Evolutionary conservation across 257 asterid species (phyloP).

Genomic region (Solanum sparsipilum): DNA sequence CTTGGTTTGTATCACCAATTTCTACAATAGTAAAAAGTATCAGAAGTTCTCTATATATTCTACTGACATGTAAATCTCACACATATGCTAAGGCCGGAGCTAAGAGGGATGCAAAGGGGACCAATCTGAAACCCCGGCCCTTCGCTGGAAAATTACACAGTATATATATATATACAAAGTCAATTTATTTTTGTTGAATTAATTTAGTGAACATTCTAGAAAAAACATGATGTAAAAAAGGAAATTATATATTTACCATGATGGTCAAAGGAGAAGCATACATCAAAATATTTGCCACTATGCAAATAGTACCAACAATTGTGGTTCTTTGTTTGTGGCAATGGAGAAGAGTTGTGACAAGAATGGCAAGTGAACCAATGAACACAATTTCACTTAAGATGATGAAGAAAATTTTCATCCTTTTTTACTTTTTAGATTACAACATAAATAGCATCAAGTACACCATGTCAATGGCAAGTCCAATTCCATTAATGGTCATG

Average conservation of each 20-base stretch:
- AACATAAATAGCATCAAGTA: constrained; percentile 32
- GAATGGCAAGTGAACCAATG: constrained; percentile 35
- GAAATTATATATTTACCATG: constrained; percentile 33
- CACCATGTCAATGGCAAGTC: constrained; percentile 39
- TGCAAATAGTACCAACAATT: constrained; percentile 56
- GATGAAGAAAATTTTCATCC: constrained; percentile 23
- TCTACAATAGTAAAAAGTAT: constrained; percentile 26
- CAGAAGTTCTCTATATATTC: background rate
- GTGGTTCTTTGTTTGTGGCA: background rate
- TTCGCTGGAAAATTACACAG: background rate
- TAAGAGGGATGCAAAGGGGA: background rate
- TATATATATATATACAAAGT: background rate
- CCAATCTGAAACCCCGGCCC: background rate
- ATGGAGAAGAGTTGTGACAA: constrained; percentile 21
- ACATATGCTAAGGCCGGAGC: background rate
- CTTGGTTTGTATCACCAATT: constrained; percentile 47
- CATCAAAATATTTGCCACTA: constrained; percentile 60
- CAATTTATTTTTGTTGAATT: no score
- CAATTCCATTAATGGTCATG: constrained; percentile 56
- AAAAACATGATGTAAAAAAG: background rate
- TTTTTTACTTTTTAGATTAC: constrained; percentile 30
- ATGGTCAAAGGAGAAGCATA: constrained; percentile 71
- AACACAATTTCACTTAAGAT: constrained; percentile 31
- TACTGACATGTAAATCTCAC: background rate
- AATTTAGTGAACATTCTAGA: background rate